Base-by-base conservation (phyloP, 2,329 filamentous ascomycete species). In the Sporothrix sp. region DNA sequence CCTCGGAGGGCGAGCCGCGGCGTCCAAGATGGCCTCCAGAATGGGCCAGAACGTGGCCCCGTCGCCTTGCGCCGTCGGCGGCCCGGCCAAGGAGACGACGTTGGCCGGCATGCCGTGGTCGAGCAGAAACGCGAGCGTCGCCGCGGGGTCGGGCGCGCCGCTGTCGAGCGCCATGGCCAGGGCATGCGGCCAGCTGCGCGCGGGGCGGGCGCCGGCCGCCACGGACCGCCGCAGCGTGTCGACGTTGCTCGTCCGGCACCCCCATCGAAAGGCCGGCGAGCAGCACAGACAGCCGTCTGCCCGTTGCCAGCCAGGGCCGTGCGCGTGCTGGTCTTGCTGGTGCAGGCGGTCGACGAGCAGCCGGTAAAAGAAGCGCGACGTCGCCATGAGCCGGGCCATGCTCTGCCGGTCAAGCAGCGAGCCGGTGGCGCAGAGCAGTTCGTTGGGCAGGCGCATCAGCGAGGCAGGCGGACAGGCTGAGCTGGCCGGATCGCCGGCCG, bases 341-440 rank as follows among this genome's bases (percentile, higher is more conserved):
- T 55, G 51, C 27, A 55, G 48, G 6, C 7, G 2, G 10, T 21
- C 11, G 14, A 47, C 30, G 14, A 53, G 16, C 3, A 51, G 32
- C 14, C 25, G n/a, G 27, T 53, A 46, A n/a, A 49, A 49, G n/a
- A 39, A 33, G 7, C 27, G 38, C 4, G 51, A 42, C 2, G 51
- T 42, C 13, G 14, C 18, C 35, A 42, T 39, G 35, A 45, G 45
- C 4, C 18, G 35, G 9, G 18, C 23, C 6, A 51, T 20, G 4
- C 36, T 11, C 11, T 11, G 14, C 14, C 11, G n/a, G 30, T 49
- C 48, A 13, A 55, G 53, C 11, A 14, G 2, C 13, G 20, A 4
- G 45, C 48, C 48, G 25, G 53, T 44, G 14, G 32, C 30, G 9
- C 48, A 13, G 14, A 55, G 51, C 2, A 51, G 21, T 20, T 53